phyloP scores from a whole-genome alignment of 495 filamentous ascomycete species.

The Penicillium argentinense region DNA sequence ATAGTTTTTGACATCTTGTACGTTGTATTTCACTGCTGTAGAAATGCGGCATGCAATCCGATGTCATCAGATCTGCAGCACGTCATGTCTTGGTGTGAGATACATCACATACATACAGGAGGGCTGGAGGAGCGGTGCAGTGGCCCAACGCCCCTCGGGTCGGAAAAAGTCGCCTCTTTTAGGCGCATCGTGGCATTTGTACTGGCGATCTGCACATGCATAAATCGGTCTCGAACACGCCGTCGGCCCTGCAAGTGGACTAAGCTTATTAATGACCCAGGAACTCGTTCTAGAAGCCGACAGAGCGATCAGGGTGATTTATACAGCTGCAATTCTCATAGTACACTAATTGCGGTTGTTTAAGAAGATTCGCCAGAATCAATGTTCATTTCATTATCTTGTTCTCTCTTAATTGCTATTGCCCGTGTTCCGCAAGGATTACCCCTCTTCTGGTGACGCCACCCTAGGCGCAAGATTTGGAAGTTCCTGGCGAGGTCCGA shows the following conservation, averaged over 20 bases:
- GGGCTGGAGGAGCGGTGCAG: neutral
- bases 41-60: neutral
- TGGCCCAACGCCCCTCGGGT: neutral
- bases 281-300: neutral
- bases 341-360: neutral
- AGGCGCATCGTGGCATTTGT: neutral
- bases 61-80: neutral
- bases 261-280: neutral
- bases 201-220: neutral
- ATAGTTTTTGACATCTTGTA: too few relatives aligned
- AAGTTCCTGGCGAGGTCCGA: conserved; percentile 1
- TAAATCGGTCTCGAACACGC: neutral
- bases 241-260: neutral
- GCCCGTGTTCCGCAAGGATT: too few relatives aligned
- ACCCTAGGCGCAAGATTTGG: neutral
- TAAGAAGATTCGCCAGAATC: too few relatives aligned
- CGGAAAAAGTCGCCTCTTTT: neutral
- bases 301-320: neutral
- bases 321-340: neutral
- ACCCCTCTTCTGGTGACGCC: conserved; percentile 1
- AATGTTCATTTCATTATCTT: too few relatives aligned
- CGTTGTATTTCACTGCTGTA: too few relatives aligned
- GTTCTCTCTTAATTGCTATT: too few relatives aligned
- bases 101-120: neutral
- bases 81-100: too few relatives aligned